Evolutionary conservation across 2,329 filamentous ascomycete genomes (phyloP).

Genomic region (Fusarium sp.): DNA sequence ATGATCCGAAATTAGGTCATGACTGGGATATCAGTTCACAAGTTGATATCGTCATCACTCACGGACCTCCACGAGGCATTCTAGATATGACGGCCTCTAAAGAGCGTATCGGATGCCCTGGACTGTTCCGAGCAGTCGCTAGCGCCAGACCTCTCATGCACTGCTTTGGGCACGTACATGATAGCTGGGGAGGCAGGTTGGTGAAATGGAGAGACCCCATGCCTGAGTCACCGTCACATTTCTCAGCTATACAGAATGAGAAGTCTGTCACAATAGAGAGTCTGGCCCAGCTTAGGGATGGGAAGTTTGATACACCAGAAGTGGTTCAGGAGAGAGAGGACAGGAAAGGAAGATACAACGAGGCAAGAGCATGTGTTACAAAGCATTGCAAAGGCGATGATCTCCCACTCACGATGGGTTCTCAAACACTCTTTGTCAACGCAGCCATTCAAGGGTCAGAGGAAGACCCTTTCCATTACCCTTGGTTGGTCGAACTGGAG

Average conservation of each 20-base stretch:
- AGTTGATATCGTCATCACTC: constrained; percentile 53
- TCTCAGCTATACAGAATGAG: constrained; percentile 64
- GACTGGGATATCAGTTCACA: constrained; percentile 41
- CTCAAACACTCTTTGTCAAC: constrained; percentile 44
- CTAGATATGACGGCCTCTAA: constrained; percentile 55
- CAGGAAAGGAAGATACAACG: not conserved
- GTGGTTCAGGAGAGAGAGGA: not conserved
- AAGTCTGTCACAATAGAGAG: constrained; percentile 56
- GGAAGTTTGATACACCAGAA: not conserved
- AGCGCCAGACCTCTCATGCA: constrained; percentile 51
- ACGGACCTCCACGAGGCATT: constrained; percentile 57
- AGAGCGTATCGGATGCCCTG: constrained; percentile 49
- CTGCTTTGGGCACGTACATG: constrained; percentile 56
- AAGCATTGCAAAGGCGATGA: constrained; percentile 14
- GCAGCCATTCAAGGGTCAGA: constrained; percentile 28
- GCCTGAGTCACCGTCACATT: constrained; percentile 56
- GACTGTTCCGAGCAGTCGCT: constrained; percentile 50
- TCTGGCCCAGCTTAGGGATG: constrained; percentile 29
- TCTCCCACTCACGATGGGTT: not conserved
- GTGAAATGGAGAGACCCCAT: constrained; percentile 61
- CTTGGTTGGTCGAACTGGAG: constrained; percentile 40
- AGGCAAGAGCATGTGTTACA: not conserved
- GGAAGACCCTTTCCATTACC: constrained; percentile 15
- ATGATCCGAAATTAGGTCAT: constrained; percentile 46
- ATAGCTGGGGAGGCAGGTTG: constrained; percentile 57